These are phyloP conservation scores for Obba rivulosa DNA, from an alignment of 768 basidiomycete genomes.

Conservation along the genomic window DNA sequence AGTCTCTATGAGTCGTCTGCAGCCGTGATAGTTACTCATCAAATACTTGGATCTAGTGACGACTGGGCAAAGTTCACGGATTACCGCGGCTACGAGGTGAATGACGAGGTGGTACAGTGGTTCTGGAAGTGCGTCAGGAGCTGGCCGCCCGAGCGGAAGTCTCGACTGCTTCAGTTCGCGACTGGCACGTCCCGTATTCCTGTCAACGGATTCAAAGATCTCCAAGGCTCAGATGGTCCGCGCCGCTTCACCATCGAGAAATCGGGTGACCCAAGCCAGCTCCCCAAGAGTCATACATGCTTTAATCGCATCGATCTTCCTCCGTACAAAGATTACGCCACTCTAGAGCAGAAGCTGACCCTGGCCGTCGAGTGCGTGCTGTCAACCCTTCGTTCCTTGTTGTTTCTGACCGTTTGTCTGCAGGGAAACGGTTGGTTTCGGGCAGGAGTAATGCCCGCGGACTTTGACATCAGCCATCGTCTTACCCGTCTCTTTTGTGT, in stretches of 20 bases:
- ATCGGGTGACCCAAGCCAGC: slow-evolving; percentile 90
- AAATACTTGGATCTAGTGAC: slow-evolving; percentile 54
- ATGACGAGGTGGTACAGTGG: slow-evolving; percentile 97
- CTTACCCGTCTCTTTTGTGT: no score
- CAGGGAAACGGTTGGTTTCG: slow-evolving; percentile 92
- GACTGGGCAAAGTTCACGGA: slow-evolving; percentile 99
- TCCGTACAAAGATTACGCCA: slow-evolving; percentile 95
- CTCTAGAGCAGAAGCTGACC: slow-evolving; percentile 91
- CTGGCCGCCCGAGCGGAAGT: slow-evolving; percentile 99
- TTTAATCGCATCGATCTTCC: slow-evolving; percentile 97
- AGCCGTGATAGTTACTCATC: slow-evolving; percentile 4
- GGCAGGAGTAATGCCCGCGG: slow-evolving; percentile 63
- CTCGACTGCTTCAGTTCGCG: slow-evolving; percentile 91
- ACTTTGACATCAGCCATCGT: not conserved
- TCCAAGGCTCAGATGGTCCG: slow-evolving; percentile 97
- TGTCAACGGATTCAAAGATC: slow-evolving; percentile 97
- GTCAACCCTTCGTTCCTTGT: slow-evolving; percentile 4
- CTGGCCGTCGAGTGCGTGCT: slow-evolving; percentile 83
- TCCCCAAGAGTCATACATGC: slow-evolving; percentile 96
- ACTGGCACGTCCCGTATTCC: slow-evolving; percentile 97
- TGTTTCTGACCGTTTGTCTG: slow-evolving; percentile 9
- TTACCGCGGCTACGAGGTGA: slow-evolving; percentile 93
- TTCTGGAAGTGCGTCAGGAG: slow-evolving; percentile 99
- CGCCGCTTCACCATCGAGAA: slow-evolving; percentile 98
- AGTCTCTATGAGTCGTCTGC: slow-evolving; percentile 26